A percentile compares a stretch with the other conserved stretches of the same genome.
Conservation (phyloP, 805 yeast genomes). For the Saccharomycopsis vini region DNA sequence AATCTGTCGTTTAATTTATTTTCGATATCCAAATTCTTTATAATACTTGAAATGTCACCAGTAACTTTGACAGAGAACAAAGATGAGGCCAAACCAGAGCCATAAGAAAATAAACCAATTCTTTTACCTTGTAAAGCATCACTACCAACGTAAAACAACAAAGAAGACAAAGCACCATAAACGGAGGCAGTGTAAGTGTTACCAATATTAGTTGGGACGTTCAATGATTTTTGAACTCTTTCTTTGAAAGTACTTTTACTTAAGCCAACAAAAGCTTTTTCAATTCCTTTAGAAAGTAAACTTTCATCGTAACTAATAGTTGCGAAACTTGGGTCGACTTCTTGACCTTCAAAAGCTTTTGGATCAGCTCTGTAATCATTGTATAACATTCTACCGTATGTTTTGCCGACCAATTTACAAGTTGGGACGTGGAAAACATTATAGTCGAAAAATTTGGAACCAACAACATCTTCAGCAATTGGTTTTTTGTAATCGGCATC, state of each 20-base stretch:
- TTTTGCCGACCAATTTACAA: slow-evolving; percentile 88
- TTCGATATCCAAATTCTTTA: slow-evolving; percentile 56
- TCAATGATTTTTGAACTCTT: slow-evolving; percentile 72
- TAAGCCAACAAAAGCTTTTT: slow-evolving; percentile 74
- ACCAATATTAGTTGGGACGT: slow-evolving; percentile 93
- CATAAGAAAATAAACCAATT: slow-evolving; percentile 90
- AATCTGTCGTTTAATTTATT: slow-evolving; percentile 57
- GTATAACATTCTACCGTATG: slow-evolving; percentile 85
- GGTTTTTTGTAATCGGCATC: slow-evolving; percentile 28
- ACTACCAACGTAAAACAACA: slow-evolving; percentile 64
- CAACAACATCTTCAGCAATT: slow-evolving; percentile 48
- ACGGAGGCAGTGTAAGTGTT: slow-evolving; percentile 96
- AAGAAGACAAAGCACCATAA: slow-evolving; percentile 78
- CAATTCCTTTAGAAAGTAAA: slow-evolving; percentile 69
- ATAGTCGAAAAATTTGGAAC: slow-evolving; percentile 74
- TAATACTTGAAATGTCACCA: slow-evolving; percentile 71
- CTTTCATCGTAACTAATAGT: slow-evolving; percentile 67
- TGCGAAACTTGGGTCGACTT: slow-evolving; percentile 34
- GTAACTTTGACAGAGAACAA: slow-evolving; percentile 69
- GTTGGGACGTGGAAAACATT: slow-evolving; percentile 97
- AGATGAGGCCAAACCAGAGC: slow-evolving; percentile 94
- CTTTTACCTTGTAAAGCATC: slow-evolving; percentile 74
- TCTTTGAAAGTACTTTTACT: slow-evolving; percentile 58
- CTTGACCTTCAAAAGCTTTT: slow-evolving; percentile 42
- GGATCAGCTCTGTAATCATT: slow-evolving; percentile 78